phyloP scores from a whole-genome alignment of 208 protist species.

The Wallacemonas sp. region DNA sequence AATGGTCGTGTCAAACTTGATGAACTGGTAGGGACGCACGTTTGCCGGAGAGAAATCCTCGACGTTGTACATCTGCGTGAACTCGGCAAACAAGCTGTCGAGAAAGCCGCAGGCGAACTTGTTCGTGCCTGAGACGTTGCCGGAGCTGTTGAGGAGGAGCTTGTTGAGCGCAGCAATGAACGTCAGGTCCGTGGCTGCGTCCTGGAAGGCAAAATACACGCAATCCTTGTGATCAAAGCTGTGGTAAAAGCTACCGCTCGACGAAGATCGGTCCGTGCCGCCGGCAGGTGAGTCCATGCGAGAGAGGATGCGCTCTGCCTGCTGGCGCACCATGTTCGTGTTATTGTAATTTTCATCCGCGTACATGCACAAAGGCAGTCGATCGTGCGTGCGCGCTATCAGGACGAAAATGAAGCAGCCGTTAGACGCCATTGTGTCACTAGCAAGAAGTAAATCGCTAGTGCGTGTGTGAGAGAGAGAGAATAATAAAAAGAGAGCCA shows the following conservation, averaged over 20 bases:
- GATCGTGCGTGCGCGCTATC: slow-evolving; percentile 82
- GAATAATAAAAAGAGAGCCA: not conserved
- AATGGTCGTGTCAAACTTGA: slow-evolving; percentile 86
- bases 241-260: slow-evolving; percentile 84
- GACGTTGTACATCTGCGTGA: slow-evolving; percentile 53
- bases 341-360: slow-evolving; percentile 86
- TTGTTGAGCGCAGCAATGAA: slow-evolving; percentile 89
- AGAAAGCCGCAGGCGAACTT: slow-evolving; percentile 81
- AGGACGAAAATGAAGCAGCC: slow-evolving; percentile 89
- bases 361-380: slow-evolving; percentile 79
- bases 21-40: slow-evolving; percentile 85
- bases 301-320: slow-evolving; percentile 84
- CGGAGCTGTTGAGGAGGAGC: slow-evolving; percentile 74
- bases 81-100: slow-evolving; percentile 78
- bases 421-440: slow-evolving; percentile 64
- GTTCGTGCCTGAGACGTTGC: slow-evolving; percentile 72
- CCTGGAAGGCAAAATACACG: slow-evolving; percentile 90
- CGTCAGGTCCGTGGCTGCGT: slow-evolving; percentile 82
- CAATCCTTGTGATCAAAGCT: slow-evolving; percentile 90
- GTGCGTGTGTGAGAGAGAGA: not conserved
- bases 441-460: not conserved
- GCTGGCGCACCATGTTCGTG: slow-evolving; percentile 59
- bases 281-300: slow-evolving; percentile 76
- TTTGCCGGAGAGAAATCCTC: slow-evolving; percentile 48
- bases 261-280: slow-evolving; percentile 23